Evolutionary conservation across 1,139 yeast genomes (phyloP).

Genomic region (Pichia terricola): DNA sequence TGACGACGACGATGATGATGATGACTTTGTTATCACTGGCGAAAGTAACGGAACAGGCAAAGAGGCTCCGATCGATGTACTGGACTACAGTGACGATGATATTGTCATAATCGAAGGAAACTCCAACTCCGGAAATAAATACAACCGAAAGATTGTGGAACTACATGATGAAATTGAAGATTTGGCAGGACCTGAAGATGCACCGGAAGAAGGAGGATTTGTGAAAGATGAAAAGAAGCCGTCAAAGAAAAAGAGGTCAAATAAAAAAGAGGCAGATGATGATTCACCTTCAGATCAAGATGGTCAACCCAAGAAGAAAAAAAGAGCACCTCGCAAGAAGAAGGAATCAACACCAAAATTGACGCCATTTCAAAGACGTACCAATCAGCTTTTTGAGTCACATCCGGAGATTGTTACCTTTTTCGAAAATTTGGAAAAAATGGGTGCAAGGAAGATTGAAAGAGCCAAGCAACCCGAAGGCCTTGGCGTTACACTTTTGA

Average conservation of each 20-base stretch:
- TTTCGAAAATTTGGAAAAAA: conserved; percentile 51
- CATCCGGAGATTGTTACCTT: conserved; percentile 74
- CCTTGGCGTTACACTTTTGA: conserved; percentile 63
- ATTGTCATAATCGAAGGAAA: conserved; percentile 13
- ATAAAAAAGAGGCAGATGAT: background rate
- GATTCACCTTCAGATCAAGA: background rate
- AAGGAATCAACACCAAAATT: conserved; percentile 43
- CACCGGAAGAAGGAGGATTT: conserved; percentile 14
- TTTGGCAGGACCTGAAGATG: conserved; percentile 11
- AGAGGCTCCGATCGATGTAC: conserved; percentile 10
- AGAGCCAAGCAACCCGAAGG: conserved; percentile 73
- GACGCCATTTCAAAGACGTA: conserved; percentile 58
- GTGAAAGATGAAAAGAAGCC: conserved; percentile 13
- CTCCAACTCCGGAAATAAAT: conserved; percentile 1
- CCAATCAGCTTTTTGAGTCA: conserved; percentile 52
- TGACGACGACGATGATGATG: conserved; percentile 8
- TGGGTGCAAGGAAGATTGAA: conserved; percentile 42
- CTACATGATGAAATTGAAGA: conserved; percentile 15
- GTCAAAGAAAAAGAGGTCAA: conserved; percentile 13
- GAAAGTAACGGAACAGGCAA: conserved; percentile 7
- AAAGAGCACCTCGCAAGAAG: conserved; percentile 9
- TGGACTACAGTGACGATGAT: conserved; percentile 13
- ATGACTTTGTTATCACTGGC: conserved; percentile 12
- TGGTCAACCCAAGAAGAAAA: background rate
- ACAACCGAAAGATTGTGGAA: conserved; percentile 7